Conservation (phyloP, 75 land plant species). For the Picea sitchensis region DNA sequence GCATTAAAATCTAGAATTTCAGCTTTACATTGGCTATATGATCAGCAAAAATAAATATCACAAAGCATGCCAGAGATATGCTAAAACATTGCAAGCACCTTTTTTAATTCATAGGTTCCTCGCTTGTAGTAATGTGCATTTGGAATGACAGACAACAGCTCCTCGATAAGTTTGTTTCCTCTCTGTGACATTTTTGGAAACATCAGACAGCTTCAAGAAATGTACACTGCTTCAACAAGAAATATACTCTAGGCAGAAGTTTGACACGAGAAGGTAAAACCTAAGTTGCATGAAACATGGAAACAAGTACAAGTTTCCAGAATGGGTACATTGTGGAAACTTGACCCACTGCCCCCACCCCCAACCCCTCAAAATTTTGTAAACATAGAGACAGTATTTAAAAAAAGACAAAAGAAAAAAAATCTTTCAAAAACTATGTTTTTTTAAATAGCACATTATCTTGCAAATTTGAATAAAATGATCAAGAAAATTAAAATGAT, state of each 20-base stretch:
- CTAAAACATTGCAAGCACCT: slow-evolving; percentile 32
- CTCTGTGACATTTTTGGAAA: slow-evolving; percentile 25
- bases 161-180: slow-evolving; percentile 67
- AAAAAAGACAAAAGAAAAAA: too few relatives aligned
- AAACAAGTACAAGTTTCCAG: too few relatives aligned
- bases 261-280: not conserved
- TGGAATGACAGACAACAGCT: slow-evolving; percentile 72
- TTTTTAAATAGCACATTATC: too few relatives aligned
- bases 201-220: slow-evolving; percentile 1
- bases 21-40: not conserved
- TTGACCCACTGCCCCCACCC: too few relatives aligned
- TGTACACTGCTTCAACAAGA: not conserved
- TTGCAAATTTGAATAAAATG: too few relatives aligned
- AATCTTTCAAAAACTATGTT: too few relatives aligned
- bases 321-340: too few relatives aligned
- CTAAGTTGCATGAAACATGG: too few relatives aligned
- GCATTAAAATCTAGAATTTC: not conserved
- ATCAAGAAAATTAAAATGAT: too few relatives aligned
- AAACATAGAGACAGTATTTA: too few relatives aligned
- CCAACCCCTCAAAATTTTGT: too few relatives aligned
- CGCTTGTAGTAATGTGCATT: slow-evolving; percentile 87
- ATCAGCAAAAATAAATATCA: not conserved
- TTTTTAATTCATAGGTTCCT: slow-evolving; percentile 83
- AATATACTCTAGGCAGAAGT: not conserved
- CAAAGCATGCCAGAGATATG: not conserved